phyloP scores from a whole-genome alignment of 257 asterid genomes.

The Ilex aquifolium region DNA sequence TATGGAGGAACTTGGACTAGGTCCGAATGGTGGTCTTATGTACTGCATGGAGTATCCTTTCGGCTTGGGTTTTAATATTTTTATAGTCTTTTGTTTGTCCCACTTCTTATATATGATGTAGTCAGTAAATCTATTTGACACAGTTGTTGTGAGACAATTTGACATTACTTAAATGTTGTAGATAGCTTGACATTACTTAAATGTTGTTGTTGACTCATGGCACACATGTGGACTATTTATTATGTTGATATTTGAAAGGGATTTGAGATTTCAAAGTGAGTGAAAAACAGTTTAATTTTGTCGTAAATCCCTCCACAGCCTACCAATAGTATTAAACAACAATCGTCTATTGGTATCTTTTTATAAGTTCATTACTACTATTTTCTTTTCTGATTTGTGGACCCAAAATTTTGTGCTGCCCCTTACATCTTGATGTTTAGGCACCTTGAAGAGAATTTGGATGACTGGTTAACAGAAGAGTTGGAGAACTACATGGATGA shows the following conservation, averaged over 20 bases:
- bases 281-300: too few relatives aligned
- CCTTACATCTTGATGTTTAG: conserved; percentile 56
- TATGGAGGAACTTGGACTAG: conserved; percentile 89
- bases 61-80: neutral
- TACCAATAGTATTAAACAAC: neutral
- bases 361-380: neutral
- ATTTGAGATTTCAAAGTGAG: too few relatives aligned
- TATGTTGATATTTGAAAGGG: too few relatives aligned
- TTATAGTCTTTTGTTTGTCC: neutral
- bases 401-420: conserved; percentile 13
- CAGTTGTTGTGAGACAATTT: too few relatives aligned
- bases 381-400: neutral
- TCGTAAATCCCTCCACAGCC: too few relatives aligned
- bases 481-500: conserved; percentile 86
- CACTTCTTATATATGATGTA: too few relatives aligned
- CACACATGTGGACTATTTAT: too few relatives aligned
- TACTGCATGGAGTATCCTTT: conserved; percentile 99
- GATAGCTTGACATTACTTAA: too few relatives aligned
- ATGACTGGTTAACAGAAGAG: conserved; percentile 90
- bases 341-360: too few relatives aligned
- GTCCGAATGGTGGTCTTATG: conserved; percentile 95
- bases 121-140: too few relatives aligned
- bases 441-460: conserved; percentile 93
- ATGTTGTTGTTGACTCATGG: too few relatives aligned
- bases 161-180: too few relatives aligned